Conservation (phyloP, 495 filamentous ascomycete species). For the Daldinia childiae region DNA sequence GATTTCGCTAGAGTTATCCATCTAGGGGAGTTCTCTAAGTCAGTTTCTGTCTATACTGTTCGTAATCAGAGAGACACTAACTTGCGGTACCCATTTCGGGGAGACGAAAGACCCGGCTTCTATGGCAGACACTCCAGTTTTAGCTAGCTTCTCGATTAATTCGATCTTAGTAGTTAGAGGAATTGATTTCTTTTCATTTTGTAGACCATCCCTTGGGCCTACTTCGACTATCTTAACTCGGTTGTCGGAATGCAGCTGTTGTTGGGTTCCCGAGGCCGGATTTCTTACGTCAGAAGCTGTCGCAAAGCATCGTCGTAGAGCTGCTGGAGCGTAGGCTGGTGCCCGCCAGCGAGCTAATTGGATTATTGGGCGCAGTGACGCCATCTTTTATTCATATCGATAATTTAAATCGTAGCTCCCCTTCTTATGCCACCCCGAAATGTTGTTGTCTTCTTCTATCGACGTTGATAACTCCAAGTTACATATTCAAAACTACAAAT, state of each 20-base stretch:
- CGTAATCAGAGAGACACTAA: conserved; percentile 48
- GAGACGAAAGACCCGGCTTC: conserved; percentile 96
- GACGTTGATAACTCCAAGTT: background rate
- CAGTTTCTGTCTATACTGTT: conserved; percentile 9
- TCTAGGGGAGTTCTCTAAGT: conserved; percentile 62
- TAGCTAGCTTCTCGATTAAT: conserved; percentile 80
- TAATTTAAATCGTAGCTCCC: background rate
- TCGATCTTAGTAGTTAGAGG: conserved; percentile 85
- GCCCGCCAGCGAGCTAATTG: conserved; percentile 33
- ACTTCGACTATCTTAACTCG: conserved; percentile 84
- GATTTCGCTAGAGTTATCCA: conserved; percentile 89
- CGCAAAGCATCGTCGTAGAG: conserved; percentile 48
- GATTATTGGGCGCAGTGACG: conserved; percentile 42
- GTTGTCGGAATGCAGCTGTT: conserved; percentile 53
- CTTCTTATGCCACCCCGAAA: conserved; percentile 4
- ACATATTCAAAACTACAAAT: background rate
- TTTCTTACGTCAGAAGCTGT: conserved; percentile 48
- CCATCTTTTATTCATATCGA: conserved; percentile 46
- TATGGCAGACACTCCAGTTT: conserved; percentile 84
- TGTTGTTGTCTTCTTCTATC: conserved; percentile 8
- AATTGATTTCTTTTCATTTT: conserved; percentile 92
- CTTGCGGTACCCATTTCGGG: conserved; percentile 98
- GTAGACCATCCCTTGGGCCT: conserved; percentile 90
- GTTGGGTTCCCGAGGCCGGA: conserved; percentile 22
- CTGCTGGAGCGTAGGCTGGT: conserved; percentile 1